These are phyloP conservation scores for Calonectria honghensis DNA, from an alignment of 2,329 filamentous ascomycete genomes.

Conservation along the genomic window DNA sequence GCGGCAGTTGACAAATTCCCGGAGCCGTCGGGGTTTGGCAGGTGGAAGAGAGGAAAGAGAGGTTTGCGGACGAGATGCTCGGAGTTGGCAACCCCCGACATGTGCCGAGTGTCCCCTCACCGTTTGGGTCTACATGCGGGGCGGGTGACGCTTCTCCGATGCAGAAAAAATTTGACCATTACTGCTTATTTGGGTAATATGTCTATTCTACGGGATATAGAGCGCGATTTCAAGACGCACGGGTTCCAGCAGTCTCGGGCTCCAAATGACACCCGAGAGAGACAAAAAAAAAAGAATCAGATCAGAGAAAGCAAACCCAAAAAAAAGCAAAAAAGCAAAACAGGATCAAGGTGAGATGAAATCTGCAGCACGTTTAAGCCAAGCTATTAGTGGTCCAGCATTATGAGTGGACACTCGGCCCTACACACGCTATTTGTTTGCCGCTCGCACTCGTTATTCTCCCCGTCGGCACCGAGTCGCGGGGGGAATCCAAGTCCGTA, in stretches of 20 bases:
- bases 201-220: background rate
- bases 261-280: background rate
- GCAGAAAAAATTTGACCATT: background rate
- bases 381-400: conserved; percentile 3
- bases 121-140: background rate
- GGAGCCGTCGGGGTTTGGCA: conserved; percentile 20
- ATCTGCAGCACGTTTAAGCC: conserved; percentile 3
- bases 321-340: conserved; percentile 14
- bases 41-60: background rate
- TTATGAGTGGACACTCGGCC: conserved; percentile 11
- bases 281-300: background rate
- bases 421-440: background rate
- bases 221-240: background rate
- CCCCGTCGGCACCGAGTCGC: conserved; percentile 29
- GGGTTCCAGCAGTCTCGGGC: background rate
- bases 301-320: background rate
- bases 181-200: background rate
- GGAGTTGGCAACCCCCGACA: background rate
- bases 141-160: conserved; percentile 10
- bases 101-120: conserved; percentile 5
- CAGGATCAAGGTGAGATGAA: background rate
- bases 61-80: conserved; percentile 1
- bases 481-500: conserved; percentile 19
- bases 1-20: conserved; percentile 35
- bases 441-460: conserved; percentile 17